Conservation (phyloP, 2,329 filamentous ascomycete genomes). For the Xylariaceae sp. region DNA sequence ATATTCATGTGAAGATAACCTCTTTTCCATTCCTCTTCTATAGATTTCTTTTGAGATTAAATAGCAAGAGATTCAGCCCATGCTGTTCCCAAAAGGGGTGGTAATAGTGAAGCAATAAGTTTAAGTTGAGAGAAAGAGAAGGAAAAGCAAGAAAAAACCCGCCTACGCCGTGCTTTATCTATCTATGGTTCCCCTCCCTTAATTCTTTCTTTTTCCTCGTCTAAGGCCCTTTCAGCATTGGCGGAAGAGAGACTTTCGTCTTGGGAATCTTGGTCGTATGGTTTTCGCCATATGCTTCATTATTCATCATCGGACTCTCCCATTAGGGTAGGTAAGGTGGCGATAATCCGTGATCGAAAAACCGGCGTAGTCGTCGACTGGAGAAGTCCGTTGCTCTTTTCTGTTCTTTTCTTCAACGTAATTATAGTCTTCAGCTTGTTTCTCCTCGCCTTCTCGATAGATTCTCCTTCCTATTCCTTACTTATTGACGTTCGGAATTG, state of each 20-base stretch:
- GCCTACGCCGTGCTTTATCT: conserved; percentile 7
- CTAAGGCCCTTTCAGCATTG: conserved; percentile 2
- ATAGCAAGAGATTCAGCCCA: background rate
- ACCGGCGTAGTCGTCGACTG: background rate
- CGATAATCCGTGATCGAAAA: no score
- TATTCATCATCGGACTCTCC: conserved; percentile 5
- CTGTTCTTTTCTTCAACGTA: background rate
- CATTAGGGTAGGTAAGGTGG: background rate
- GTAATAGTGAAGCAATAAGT: background rate
- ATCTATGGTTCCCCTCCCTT: background rate
- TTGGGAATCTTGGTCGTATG: background rate
- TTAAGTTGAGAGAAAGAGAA: background rate
- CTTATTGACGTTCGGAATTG: background rate
- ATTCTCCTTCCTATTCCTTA: background rate
- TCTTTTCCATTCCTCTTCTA: conserved; percentile 19
- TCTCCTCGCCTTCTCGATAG: background rate
- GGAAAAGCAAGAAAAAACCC: background rate
- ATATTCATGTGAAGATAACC: background rate
- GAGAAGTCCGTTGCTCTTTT: background rate
- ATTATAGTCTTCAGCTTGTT: background rate
- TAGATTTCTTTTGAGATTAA: no score
- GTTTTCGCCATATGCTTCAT: conserved; percentile 1
- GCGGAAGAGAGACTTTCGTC: background rate
- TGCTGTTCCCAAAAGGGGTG: background rate
- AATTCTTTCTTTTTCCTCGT: background rate